phyloP scores from a whole-genome alignment of 129 eudicot genomes.

The Pseudognaphalium luteoalbum region DNA sequence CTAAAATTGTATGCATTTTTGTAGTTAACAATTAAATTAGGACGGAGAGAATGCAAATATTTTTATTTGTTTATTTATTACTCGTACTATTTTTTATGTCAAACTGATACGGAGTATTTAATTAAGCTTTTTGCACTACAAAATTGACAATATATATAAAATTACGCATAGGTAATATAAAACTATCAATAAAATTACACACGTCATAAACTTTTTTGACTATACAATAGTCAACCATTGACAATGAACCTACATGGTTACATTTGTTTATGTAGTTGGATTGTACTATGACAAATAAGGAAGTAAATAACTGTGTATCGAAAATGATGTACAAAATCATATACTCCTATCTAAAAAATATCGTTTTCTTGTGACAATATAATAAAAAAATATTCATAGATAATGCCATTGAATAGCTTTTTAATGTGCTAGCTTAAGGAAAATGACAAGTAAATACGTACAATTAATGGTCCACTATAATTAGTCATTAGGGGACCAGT shows the following conservation, averaged over 20 bases:
- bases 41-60: too few species aligned
- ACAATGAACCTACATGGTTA: neutral
- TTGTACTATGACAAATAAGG: neutral
- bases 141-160: too few species aligned
- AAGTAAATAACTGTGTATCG: neutral
- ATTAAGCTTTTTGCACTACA: too few species aligned
- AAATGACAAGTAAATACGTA: conserved; percentile 10
- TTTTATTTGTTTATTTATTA: too few species aligned
- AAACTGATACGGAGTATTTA: too few species aligned
- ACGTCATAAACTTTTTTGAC: neutral
- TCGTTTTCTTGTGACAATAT: neutral
- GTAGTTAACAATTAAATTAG: too few species aligned
- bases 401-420: conserved; percentile 18
- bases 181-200: too few species aligned
- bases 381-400: neutral
- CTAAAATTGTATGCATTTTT: too few species aligned
- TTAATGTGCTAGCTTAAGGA: neutral
- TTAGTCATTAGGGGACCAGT: conserved; percentile 14
- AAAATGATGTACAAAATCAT: neutral
- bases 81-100: too few species aligned
- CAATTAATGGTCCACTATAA: conserved; percentile 10
- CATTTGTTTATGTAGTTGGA: neutral
- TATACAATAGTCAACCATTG: neutral
- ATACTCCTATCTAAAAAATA: neutral
- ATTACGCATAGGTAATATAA: too few species aligned